phyloP scores from a whole-genome alignment of 108 stramenopile species.

The Parietichytrium sp. region DNA sequence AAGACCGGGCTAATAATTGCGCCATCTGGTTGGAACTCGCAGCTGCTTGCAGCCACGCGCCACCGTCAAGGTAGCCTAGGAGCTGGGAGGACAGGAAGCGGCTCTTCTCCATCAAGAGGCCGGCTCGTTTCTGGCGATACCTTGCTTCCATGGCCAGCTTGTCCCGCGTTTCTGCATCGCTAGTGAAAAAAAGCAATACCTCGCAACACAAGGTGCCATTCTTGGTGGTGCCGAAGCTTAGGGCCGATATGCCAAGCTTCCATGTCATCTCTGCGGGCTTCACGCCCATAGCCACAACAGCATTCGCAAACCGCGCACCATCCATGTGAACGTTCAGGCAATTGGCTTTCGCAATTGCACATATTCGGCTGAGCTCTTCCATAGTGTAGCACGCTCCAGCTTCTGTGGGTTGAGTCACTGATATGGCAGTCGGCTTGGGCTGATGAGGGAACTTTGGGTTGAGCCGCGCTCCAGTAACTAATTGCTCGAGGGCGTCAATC shows the following conservation, averaged over 20 bases:
- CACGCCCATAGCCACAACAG: background rate
- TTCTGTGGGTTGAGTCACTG: constrained; percentile 8
- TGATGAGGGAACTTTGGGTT: background rate
- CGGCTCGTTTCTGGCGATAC: background rate
- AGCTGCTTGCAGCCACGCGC: background rate
- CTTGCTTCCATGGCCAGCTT: background rate
- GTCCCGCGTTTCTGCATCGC: background rate
- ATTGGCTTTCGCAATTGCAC: background rate
- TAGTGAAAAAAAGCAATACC: background rate
- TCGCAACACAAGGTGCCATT: constrained; percentile 14
- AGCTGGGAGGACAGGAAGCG: constrained; percentile 8
- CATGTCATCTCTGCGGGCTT: constrained; percentile 22
- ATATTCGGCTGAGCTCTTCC: background rate
- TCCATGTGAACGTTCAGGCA: background rate
- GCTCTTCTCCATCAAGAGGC: background rate
- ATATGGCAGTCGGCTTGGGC: background rate
- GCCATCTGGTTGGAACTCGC: background rate
- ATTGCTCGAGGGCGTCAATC: background rate
- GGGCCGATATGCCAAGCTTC: background rate
- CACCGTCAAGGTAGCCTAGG: background rate
- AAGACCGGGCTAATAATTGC: background rate
- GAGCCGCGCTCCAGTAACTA: background rate
- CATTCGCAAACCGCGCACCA: constrained; percentile 32
- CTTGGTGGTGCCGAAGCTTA: background rate
- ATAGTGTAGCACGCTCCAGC: background rate